Evolutionary conservation across 2,329 filamentous ascomycete species (phyloP), one percentile per base, ranked within the genome.

Genomic region (Teratosphaeria viscida): DNA sequence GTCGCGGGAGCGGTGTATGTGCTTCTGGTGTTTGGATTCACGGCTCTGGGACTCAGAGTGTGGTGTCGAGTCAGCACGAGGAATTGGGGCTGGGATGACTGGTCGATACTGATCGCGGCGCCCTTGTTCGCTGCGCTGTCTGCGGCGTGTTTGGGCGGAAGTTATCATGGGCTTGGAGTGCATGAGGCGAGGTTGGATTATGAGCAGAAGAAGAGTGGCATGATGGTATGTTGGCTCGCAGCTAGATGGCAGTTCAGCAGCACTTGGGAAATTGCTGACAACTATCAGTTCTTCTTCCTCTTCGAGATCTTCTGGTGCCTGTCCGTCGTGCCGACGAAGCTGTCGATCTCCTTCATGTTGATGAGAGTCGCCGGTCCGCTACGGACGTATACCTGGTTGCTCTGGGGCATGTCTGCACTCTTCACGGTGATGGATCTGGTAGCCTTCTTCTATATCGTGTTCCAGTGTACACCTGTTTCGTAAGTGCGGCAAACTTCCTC

Each of bases 281-380:
- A 19, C 0, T 8, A 1, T 7, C 47, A 73, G 71, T 73, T 67
- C 64, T 74, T 73, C 64, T 74, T 73, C 59, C 65, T 74, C 60
- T 74, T 72, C 55, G 69, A 74, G 56, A 62, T 73, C 55, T 72
- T 73, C 58, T 74, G 71, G 58, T 74, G 72, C 63, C 64, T 68
- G 4, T 64, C 71, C 7, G 69, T 73, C 56, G 71, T 74, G 11
- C 69, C 70, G 6, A 67, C 73, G 60, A 74, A 74, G 62, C 63
- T 74, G n/a, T 70, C 67, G 61, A 73, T 74, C 32, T 67, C 71
- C 0, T 68, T 73, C 57, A 72, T 71, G 69, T 61, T 73, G 56
- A 68, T 26, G 16, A 70, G 72, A 8, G 70, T 73, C 39, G 72
- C 72, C 7, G 67, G 65, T 1, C 67, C 66, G 8, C 68, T 65